Conservation (phyloP, 139 green algal species). For the Chlamydomonas sp. region DNA sequence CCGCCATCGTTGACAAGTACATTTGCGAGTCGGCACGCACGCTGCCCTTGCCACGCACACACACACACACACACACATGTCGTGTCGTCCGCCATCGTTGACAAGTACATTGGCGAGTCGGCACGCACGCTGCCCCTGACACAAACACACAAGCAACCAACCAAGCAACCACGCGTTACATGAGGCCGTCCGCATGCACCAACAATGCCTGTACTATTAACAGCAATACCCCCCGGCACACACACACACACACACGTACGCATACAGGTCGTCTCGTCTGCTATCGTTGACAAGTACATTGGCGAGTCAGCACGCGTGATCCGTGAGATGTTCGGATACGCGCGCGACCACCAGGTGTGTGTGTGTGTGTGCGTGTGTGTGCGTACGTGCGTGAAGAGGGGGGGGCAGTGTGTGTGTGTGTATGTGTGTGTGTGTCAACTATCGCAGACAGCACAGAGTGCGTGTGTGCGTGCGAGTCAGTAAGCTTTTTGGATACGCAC, state of each 20-base stretch:
- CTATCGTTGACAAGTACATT: constrained; percentile 99
- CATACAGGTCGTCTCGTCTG: constrained; percentile 80
- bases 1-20: not conserved
- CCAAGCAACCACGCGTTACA: too few species aligned
- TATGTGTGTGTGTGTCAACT: constrained; percentile 2
- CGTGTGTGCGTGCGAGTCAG: constrained; percentile 14
- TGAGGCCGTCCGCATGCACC: too few species aligned
- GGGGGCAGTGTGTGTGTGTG: not conserved
- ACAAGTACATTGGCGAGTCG: not conserved
- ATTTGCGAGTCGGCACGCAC: not conserved
- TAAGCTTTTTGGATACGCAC: too few species aligned
- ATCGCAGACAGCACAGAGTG: too few species aligned
- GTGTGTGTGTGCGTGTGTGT: not conserved
- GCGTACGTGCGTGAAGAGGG: not conserved
- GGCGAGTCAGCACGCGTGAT: constrained; percentile 94
- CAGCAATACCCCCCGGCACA: not conserved
- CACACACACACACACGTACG: not conserved
- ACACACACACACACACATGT: too few species aligned
- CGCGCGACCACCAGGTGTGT: too few species aligned
- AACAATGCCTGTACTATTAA: too few species aligned
- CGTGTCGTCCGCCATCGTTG: not conserved
- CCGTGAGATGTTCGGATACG: constrained; percentile 95
- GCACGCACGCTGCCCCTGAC: not conserved
- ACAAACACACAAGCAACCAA: not conserved
- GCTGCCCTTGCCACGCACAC: not conserved